A percentile compares a stretch with the other conserved stretches of the same genome.
Evolutionary conservation across 805 yeast genomes (phyloP).

Genomic region (Metschnikowia similis): DNA sequence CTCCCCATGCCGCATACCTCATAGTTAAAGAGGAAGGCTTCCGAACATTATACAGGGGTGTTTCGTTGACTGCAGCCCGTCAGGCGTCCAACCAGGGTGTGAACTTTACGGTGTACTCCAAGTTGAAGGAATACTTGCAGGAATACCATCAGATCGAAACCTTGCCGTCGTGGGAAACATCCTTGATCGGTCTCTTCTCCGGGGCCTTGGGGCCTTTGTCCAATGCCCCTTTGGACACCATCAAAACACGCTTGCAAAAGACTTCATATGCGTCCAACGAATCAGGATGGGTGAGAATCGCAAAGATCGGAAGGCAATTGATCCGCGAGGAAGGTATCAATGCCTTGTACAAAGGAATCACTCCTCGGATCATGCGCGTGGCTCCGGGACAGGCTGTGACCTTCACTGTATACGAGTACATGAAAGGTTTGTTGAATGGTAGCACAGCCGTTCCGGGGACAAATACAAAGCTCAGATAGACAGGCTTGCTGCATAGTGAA

Average conservation of each 20-base stretch:
- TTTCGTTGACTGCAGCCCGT: slow-evolving; percentile 91
- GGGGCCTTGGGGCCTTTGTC: slow-evolving; percentile 98
- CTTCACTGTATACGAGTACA: slow-evolving; percentile 91
- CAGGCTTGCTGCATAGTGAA: not conserved
- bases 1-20: slow-evolving; percentile 82
- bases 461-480: slow-evolving; percentile 18
- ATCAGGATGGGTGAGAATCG: slow-evolving; percentile 72
- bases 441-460: slow-evolving; percentile 19
- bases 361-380: slow-evolving; percentile 98
- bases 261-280: slow-evolving; percentile 66
- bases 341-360: slow-evolving; percentile 87
- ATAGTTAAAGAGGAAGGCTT: slow-evolving; percentile 90
- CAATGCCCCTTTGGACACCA: slow-evolving; percentile 95
- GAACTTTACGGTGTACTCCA: slow-evolving; percentile 91
- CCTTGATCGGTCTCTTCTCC: slow-evolving; percentile 81
- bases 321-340: slow-evolving; percentile 78
- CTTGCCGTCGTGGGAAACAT: slow-evolving; percentile 92
- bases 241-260: slow-evolving; percentile 94
- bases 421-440: slow-evolving; percentile 57
- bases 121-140: slow-evolving; percentile 67
- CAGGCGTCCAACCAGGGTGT: slow-evolving; percentile 99
- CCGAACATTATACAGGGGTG: slow-evolving; percentile 87
- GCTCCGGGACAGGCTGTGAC: slow-evolving; percentile 99
- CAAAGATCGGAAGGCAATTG: slow-evolving; percentile 74
- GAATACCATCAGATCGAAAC: slow-evolving; percentile 52